Conservation (phyloP, 2,329 filamentous ascomycete species). For the Aspergillus sp. region DNA sequence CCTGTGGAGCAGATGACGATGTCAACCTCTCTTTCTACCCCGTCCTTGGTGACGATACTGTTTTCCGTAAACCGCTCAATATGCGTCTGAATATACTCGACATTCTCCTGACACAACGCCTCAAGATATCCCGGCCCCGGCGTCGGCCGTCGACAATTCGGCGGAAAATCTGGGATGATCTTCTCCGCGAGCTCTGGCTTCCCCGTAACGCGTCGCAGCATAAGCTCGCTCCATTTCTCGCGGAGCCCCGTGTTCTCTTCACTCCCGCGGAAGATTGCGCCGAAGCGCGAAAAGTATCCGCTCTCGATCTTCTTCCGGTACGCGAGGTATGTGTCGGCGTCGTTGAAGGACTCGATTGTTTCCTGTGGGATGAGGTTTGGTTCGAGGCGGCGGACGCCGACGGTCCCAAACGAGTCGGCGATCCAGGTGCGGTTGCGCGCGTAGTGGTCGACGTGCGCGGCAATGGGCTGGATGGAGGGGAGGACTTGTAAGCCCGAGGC, state of each 20-base stretch:
- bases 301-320: slow-evolving; percentile 63
- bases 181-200: slow-evolving; percentile 61
- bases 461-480: slow-evolving; percentile 45
- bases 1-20: slow-evolving; percentile 72
- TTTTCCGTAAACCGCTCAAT: slow-evolving; percentile 64
- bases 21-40: slow-evolving; percentile 61
- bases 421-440: slow-evolving; percentile 71
- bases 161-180: slow-evolving; percentile 66
- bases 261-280: slow-evolving; percentile 58
- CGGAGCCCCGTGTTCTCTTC: slow-evolving; percentile 55
- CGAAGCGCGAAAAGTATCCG: slow-evolving; percentile 66
- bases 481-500: slow-evolving; percentile 62
- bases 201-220: slow-evolving; percentile 57
- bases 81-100: slow-evolving; percentile 61
- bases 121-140: slow-evolving; percentile 71
- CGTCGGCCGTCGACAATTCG: slow-evolving; percentile 67
- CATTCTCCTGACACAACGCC: slow-evolving; percentile 64
- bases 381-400: slow-evolving; percentile 56
- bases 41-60: slow-evolving; percentile 65
- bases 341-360: slow-evolving; percentile 60
- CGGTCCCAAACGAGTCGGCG: slow-evolving; percentile 64
- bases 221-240: slow-evolving; percentile 56
- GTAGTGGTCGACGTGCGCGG: slow-evolving; percentile 64
- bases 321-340: slow-evolving; percentile 64
- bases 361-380: slow-evolving; percentile 61